These are phyloP conservation scores for Trichoderma hamatum DNA, from an alignment of 2,329 filamentous ascomycete species.

Conservation along the genomic window DNA sequence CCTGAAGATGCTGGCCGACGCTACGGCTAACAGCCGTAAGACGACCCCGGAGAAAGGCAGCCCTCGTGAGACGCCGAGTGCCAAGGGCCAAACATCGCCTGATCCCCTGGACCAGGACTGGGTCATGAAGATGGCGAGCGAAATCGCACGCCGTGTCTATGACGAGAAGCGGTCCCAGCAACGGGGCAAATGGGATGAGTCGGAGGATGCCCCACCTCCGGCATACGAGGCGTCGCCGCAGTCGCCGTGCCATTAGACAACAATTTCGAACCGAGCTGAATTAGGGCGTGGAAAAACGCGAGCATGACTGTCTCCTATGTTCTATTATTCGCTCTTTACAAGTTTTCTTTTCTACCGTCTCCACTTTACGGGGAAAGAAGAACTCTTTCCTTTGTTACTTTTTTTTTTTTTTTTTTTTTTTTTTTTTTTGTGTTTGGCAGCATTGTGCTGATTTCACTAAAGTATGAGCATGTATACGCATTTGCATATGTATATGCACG, in stretches of 20 bases:
- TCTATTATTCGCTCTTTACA: constrained; percentile 19
- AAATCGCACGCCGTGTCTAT: constrained; percentile 84
- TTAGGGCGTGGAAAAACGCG: constrained; percentile 6
- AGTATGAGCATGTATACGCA: constrained; percentile 26
- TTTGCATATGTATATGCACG: neutral
- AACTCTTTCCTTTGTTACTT: constrained; percentile 23
- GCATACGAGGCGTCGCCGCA: constrained; percentile 59
- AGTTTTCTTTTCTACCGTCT: constrained; percentile 3
- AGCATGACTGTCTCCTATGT: constrained; percentile 26
- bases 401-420: constrained; percentile 27
- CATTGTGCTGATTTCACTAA: constrained; percentile 28
- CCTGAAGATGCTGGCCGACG: constrained; percentile 29
- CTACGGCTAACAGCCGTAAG: constrained; percentile 15
- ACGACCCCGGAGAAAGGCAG: constrained; percentile 21
- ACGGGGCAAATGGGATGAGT: constrained; percentile 48
- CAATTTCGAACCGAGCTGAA: constrained; percentile 2
- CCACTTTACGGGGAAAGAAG: neutral
- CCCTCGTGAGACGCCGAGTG: constrained; percentile 33
- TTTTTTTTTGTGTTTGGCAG: constrained; percentile 17
- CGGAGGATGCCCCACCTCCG: constrained; percentile 61
- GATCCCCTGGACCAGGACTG: constrained; percentile 78
- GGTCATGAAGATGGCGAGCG: constrained; percentile 91
- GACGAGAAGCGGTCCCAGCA: constrained; percentile 70
- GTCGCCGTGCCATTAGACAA: constrained; percentile 35
- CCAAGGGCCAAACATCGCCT: constrained; percentile 40